phyloP scores from a whole-genome alignment of 805 yeast species.

The Candida taoyuanica region DNA sequence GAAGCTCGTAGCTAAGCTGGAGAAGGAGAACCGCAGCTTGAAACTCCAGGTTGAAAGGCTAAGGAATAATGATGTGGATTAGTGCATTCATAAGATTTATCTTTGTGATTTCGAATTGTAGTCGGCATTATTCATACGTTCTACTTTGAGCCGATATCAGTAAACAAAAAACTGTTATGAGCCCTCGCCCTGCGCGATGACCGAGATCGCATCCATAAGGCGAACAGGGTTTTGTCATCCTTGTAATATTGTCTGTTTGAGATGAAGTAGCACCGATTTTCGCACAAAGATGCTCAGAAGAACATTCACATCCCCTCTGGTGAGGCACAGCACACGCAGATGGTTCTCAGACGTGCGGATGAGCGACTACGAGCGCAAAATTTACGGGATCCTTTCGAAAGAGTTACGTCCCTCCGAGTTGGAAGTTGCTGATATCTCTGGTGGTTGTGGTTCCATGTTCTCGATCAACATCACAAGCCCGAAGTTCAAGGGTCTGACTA shows the following conservation, averaged over 20 bases:
- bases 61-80: not conserved
- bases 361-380: constrained; percentile 55
- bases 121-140: too few relatives aligned
- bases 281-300: constrained; percentile 11
- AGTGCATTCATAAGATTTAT: not conserved
- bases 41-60: constrained; percentile 24
- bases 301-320: not conserved
- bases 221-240: not conserved
- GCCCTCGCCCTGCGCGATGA: too few relatives aligned
- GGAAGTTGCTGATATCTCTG: constrained; percentile 78
- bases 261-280: too few relatives aligned
- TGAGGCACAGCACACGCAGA: constrained; percentile 5
- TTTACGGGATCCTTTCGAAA: constrained; percentile 49
- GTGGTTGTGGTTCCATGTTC: constrained; percentile 98
- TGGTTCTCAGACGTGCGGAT: constrained; percentile 8
- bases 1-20: constrained; percentile 47
- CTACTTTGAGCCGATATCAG: too few relatives aligned
- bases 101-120: not conserved
- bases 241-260: too few relatives aligned
- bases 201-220: not conserved
- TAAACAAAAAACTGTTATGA: too few relatives aligned
- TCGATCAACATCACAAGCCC: constrained; percentile 73
- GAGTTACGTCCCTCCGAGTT: constrained; percentile 58
- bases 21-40: constrained; percentile 46
- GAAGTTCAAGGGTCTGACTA: constrained; percentile 72